Base-by-base conservation (phyloP, 1,139 yeast species). In the Sugiyamaella japonica region DNA sequence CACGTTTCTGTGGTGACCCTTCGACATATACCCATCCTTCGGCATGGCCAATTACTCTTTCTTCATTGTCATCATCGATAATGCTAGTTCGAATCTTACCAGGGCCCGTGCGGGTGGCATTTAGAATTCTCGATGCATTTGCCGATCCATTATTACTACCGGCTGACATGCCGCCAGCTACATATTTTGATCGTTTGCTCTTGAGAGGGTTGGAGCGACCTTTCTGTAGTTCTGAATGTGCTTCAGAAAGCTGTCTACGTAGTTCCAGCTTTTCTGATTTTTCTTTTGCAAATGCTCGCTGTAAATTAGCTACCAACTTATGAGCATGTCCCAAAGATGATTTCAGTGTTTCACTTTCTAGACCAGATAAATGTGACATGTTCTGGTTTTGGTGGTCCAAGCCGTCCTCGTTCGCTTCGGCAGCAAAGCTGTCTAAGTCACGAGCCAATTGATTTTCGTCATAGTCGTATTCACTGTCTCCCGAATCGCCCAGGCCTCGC, bases 271-370 rank as follows among this genome's bases (percentile, higher is more conserved):
- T 71, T 51, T 72, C 76, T n/a, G 63, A 48, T 42, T 71, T 67
- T 48, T 73, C 76, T 48, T 66, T 65, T 32, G 65, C 62, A 9
- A 70, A 55, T 12, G 67, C 61, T 40, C 58, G 63, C 25, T 69
- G 62, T 43, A 68, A 57, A n/a, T 59, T 63, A 23, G 62, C 57
- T 45, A 71, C 63, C 56, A 65, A 62, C 58, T 79, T 76, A 63
- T 85, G 84, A 3, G 93, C 86, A 68, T 81, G 88, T 28, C 76
- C 76, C 61, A 89, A 74, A 12, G 88, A 84, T 0, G 88, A 80
- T 60, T 80, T 77, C 61, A 86, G 73, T 0, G 91, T 84, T 64
- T 88, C 91, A 6, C 81, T 73, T 66, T 87, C 91, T 47, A 86
- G 29, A 13, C 78, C 81, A 1, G 79, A 73, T 59, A 80, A 76